Base-by-base conservation (phyloP, 2,329 filamentous ascomycete genomes). In the Paraphaeosphaeria sporulosa region DNA sequence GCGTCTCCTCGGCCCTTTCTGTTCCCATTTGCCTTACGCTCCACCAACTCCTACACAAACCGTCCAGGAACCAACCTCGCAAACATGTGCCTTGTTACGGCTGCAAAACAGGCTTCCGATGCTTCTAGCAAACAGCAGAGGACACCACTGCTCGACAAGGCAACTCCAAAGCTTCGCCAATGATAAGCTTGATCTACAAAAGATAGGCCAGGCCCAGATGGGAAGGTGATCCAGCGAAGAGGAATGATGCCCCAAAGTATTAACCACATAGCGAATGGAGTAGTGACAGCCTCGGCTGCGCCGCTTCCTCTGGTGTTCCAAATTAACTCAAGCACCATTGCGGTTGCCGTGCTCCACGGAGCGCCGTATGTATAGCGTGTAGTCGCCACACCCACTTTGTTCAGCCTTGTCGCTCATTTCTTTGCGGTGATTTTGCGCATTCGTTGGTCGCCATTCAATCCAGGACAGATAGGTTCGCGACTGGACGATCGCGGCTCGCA, bases 101-200 rank as follows among this genome's bases (percentile, higher is more conserved):
- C 38, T 23, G 23, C 36, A 55, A 21, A 10, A 17, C 43, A 25
- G 13, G 17, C 8, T 3, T 7, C 21, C 3, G 7, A 49, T 6
- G 17, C 21, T 47, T 38, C 13, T 55, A 17, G 27, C 23, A 27
- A 9, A 19, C 19, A 25, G 8, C 44, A 27, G 8, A 25, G 6
- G 32, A 32, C 2, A n/a, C 21, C 15, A 19, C 25, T 30, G 42
- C 44, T 52, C 36, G 40, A 59, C 42, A 55, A 49, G 50, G 49
- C 50, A 59, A 30, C 34, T 55, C 30, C 4, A 59, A 59, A 59
- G 57, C 50, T 59, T 59, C 34, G 25, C 21, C 17, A 13, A 34
- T 43, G 49, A 59, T 54, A 54, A 59, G 50, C 50, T 59, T 40
- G 34, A n/a, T 25, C 19, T 25, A 25, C 23, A 34, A 48, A 25